Conservation (phyloP, 805 yeast species). For the Priceomyces haplophilus region DNA sequence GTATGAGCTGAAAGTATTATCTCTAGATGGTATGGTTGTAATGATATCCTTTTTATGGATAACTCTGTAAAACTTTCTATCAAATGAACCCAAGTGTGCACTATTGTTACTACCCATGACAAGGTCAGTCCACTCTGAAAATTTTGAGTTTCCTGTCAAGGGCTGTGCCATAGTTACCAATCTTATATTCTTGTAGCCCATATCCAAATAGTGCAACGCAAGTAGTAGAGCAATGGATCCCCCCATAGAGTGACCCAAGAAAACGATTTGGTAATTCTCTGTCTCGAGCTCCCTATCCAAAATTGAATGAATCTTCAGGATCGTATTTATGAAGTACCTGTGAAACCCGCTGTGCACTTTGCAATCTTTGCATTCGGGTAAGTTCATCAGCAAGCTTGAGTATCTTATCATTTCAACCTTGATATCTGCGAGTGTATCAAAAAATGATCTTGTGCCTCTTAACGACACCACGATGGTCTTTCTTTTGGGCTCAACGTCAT, state of each 20-base stretch:
- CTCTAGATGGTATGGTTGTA: conserved; percentile 27
- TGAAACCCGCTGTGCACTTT: conserved; percentile 39
- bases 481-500: conserved; percentile 10
- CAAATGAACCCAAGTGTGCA: conserved; percentile 17
- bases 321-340: conserved; percentile 26
- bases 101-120: conserved; percentile 28
- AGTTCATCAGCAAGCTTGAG: conserved; percentile 16
- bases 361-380: conserved; percentile 32
- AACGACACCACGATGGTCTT: conserved; percentile 33
- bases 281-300: conserved; percentile 20
- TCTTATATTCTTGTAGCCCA: conserved; percentile 28
- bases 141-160: conserved; percentile 37
- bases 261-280: conserved; percentile 21
- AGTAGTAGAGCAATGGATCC: conserved; percentile 40
- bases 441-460: conserved; percentile 43
- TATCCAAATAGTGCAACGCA: conserved; percentile 33
- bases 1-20: conserved; percentile 20
- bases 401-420: conserved; percentile 34
- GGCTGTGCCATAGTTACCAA: conserved; percentile 47
- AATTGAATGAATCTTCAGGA: conserved; percentile 21
- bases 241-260: conserved; percentile 38
- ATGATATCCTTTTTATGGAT: conserved; percentile 26
- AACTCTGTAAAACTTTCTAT: conserved; percentile 22
- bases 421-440: conserved; percentile 39
- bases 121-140: conserved; percentile 34